Percentiles rank a stretch among this genome's conserved stretches.
Evolutionary conservation across 1,284 basidiomycete species (phyloP).

Genomic region (Fistulinella cinereoalba): DNA sequence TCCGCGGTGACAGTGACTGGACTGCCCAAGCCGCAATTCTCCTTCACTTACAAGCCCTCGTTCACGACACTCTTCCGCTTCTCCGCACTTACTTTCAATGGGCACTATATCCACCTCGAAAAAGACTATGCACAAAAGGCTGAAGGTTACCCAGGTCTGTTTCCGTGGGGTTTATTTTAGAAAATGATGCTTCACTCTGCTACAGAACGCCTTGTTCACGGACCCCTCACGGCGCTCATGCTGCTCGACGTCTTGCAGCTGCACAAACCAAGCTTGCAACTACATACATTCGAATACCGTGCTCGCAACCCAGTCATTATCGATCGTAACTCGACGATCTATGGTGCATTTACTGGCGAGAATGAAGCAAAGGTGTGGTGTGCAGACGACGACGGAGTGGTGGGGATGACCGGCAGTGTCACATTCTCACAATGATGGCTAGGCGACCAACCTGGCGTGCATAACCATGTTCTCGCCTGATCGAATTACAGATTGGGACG

Average conservation of each 20-base stretch:
- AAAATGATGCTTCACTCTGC: background rate
- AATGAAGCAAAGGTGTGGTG: constrained; percentile 51
- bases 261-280: constrained; percentile 41
- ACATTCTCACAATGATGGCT: constrained; percentile 16
- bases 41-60: constrained; percentile 64
- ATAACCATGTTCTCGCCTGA: background rate
- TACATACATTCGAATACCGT: constrained; percentile 65
- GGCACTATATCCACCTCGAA: constrained; percentile 73
- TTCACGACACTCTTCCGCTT: constrained; percentile 78
- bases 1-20: constrained; percentile 40
- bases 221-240: constrained; percentile 76
- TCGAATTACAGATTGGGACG: constrained; percentile 10
- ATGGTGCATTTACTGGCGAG: constrained; percentile 46
- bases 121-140: constrained; percentile 60
- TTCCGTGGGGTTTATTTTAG: background rate
- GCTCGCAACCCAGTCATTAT: constrained; percentile 75
- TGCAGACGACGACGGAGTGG: constrained; percentile 53
- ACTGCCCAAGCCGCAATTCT: constrained; percentile 56
- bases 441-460: background rate
- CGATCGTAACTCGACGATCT: constrained; percentile 53
- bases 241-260: constrained; percentile 61
- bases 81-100: constrained; percentile 81
- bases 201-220: constrained; percentile 76
- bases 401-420: constrained; percentile 69
- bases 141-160: constrained; percentile 73